These are phyloP conservation scores for Lagenaria siceraria DNA, from an alignment of 306 rosid genomes.

Conservation along the genomic window DNA sequence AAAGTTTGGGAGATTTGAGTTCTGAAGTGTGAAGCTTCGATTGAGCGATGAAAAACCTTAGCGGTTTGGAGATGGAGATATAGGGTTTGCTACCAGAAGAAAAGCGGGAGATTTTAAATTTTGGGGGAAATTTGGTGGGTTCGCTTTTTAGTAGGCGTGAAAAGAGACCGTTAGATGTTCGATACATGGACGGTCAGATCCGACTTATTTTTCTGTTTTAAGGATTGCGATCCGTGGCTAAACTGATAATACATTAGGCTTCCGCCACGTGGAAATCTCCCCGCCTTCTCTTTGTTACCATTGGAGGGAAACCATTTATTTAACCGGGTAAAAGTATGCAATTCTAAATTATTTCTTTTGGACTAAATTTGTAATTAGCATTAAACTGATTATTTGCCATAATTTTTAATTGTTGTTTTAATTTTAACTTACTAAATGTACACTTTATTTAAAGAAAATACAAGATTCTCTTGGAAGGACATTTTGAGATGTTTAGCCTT, in stretches of 20 bases:
- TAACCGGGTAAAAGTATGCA: neutral
- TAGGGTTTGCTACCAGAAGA: neutral
- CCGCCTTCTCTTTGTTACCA: neutral
- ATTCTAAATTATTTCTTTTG: neutral
- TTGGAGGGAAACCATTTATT: neutral
- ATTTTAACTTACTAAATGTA: too few relatives aligned
- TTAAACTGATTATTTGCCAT: too few relatives aligned
- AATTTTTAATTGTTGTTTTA: too few relatives aligned
- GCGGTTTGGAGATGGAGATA: neutral
- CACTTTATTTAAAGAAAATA: too few relatives aligned
- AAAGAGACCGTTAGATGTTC: neutral
- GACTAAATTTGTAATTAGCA: neutral
- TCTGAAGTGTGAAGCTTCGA: neutral
- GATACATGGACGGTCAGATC: neutral
- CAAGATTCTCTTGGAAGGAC: too few relatives aligned
- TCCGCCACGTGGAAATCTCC: neutral
- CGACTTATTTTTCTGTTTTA: neutral
- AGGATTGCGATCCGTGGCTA: neutral
- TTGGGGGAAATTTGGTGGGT: neutral
- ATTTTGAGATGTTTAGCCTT: too few relatives aligned
- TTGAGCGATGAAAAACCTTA: neutral
- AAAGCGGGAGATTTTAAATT: constrained; percentile 6
- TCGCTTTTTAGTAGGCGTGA: too few relatives aligned
- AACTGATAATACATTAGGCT: fast-evolving
- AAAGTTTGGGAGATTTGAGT: neutral